A percentile compares a stretch with the other conserved stretches of the same genome.
phyloP scores from a whole-genome alignment of 1,139 yeast species.

The Lodderomyces oxycetoniae region DNA sequence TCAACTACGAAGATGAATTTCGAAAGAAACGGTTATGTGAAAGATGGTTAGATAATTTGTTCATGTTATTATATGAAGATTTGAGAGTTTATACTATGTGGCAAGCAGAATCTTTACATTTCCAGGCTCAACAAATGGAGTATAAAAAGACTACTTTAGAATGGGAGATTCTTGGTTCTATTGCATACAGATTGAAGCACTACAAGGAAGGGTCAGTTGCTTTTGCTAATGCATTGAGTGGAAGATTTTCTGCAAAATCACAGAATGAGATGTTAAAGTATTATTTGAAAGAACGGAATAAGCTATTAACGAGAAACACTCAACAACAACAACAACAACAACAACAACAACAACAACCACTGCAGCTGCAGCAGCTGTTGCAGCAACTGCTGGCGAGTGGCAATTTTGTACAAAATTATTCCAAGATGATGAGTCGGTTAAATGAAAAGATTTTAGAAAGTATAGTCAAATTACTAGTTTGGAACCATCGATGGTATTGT shows the following conservation, averaged over 20 bases:
- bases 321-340: slow-evolving; percentile 13
- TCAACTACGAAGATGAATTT: slow-evolving; percentile 42
- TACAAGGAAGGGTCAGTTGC: slow-evolving; percentile 79
- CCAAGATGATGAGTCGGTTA: slow-evolving; percentile 44
- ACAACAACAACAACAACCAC: slow-evolving; percentile 19
- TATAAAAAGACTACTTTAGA: slow-evolving; percentile 79
- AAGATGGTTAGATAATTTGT: slow-evolving; percentile 88
- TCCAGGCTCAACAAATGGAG: slow-evolving; percentile 67
- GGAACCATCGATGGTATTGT: slow-evolving; percentile 97
- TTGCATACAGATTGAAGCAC: slow-evolving; percentile 75
- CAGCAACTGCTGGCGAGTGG: slow-evolving; percentile 14
- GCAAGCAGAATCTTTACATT: slow-evolving; percentile 76
- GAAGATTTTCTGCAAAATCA: slow-evolving; percentile 78
- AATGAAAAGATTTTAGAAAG: slow-evolving; percentile 65
- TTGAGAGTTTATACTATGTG: slow-evolving; percentile 79
- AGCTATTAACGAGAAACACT: slow-evolving; percentile 27
- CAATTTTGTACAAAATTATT: slow-evolving; percentile 25
- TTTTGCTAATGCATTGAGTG: slow-evolving; percentile 68
- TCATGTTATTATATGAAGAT: slow-evolving; percentile 84
- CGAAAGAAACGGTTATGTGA: slow-evolving; percentile 83
- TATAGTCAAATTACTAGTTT: slow-evolving; percentile 72
- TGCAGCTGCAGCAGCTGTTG: slow-evolving; percentile 12
- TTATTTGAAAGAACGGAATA: slow-evolving; percentile 48
- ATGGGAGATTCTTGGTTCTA: slow-evolving; percentile 88
- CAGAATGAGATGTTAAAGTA: slow-evolving; percentile 69